phyloP scores from a whole-genome alignment of 768 basidiomycete genomes.

The Rhizopogon salebrosus region DNA sequence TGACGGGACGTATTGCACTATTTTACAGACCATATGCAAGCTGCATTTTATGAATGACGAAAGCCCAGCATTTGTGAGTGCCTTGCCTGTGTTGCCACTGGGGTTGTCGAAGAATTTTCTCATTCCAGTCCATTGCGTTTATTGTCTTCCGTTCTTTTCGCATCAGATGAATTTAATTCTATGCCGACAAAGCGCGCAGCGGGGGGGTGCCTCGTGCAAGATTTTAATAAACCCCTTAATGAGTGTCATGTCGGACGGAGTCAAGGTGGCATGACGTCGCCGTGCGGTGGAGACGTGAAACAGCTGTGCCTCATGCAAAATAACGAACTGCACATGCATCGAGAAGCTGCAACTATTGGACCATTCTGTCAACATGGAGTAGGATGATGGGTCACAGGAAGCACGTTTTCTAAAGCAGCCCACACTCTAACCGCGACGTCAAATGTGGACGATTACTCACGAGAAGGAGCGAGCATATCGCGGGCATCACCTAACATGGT shows the following conservation, averaged over 20 bases:
- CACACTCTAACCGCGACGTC: not conserved
- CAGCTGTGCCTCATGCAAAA: not conserved
- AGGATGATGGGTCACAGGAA: not conserved
- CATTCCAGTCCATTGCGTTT: not conserved
- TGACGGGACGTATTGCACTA: not conserved
- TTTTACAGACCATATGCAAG: not conserved
- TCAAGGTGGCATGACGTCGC: not conserved
- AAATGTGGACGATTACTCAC: not conserved
- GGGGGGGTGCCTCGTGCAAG: not conserved
- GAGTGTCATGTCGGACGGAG: not conserved
- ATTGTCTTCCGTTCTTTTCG: not conserved
- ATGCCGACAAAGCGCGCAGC: not conserved
- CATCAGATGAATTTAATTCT: not conserved
- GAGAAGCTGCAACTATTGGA: not conserved
- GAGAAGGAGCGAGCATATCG: not conserved
- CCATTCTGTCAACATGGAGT: not conserved
- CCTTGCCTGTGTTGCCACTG: not conserved
- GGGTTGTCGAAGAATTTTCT: not conserved
- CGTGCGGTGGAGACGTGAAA: not conserved
- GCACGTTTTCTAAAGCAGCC: not conserved
- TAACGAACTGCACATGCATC: not conserved
- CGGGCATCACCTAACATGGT: not conserved
- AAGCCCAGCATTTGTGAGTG: not conserved
- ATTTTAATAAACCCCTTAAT: not conserved
- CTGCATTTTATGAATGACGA: not conserved